Evolutionary conservation across 192 early-diverging fungal genomes (phyloP), one percentile per base, ranked within the genome.

Genomic region (Rhizoclosmatium sp.): DNA sequence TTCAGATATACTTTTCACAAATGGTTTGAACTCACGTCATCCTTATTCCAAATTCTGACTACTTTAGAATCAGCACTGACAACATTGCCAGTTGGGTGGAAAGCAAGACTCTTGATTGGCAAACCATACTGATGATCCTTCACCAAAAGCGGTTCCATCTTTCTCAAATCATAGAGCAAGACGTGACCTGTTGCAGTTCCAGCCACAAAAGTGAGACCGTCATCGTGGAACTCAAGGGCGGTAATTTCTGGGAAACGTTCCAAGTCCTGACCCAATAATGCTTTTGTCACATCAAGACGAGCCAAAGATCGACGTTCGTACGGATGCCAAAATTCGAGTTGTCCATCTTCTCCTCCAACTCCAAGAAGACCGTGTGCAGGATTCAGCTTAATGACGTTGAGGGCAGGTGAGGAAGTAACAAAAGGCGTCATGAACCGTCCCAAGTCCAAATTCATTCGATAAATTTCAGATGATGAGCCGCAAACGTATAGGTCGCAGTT

Each of bases 51-150:
- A 23, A 99, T 92, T 82, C 97, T 97, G 79, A 98, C 91, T 81
- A 95, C 94, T 73, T 95, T 94, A 31, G 92, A 82, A 86, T 98
- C 96, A 9, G 96, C 91, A 23, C 93, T 94, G 65, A 97, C 89
- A 9, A 98, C 86, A 82, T 96, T 96, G 21, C 89, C 91, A 21
- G 86, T 83, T 56, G 93, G 90, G 76, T 97, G 93, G 89, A 93
- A 97, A 48, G 88, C 60, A 47, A 99, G 77, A 10, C 83, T 89
- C 82, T 95, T 95, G 80, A 99, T 98, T 42, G 95, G 95, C 80
- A 93, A 91, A 19, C 96, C 96, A 82, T 97, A 99, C 85, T 97
- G 95, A 84, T 99, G 98, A 88, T 99, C 98, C 87, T 98, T 98
- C 79, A 96, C 88, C 61, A 94, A 85, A 74, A 92, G 89, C 7